Conservation (phyloP, 805 yeast species). For the Ogataea trehaloabstinens region DNA sequence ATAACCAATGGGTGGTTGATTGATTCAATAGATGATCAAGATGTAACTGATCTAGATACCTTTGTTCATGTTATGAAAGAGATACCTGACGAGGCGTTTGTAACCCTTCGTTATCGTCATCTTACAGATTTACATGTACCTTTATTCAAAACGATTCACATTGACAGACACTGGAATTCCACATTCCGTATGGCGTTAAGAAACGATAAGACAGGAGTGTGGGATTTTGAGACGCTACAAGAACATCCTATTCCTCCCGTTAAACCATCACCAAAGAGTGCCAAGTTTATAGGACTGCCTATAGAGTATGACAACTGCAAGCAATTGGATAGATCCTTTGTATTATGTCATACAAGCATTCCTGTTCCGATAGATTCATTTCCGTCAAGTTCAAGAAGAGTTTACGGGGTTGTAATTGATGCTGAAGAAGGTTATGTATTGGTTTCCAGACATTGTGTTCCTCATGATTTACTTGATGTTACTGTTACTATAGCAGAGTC, state of each 20-base stretch:
- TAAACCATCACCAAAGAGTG: constrained; percentile 53
- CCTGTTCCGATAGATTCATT: constrained; percentile 78
- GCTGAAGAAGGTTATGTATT: constrained; percentile 76
- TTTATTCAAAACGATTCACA: constrained; percentile 58
- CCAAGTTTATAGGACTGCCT: constrained; percentile 70
- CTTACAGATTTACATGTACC: constrained; percentile 79
- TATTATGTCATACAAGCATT: constrained; percentile 59
- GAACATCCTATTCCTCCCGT: constrained; percentile 62
- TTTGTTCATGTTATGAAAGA: constrained; percentile 74
- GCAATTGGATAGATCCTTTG: constrained; percentile 63
- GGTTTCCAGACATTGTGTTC: constrained; percentile 74
- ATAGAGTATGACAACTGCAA: constrained; percentile 53
- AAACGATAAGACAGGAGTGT: constrained; percentile 53
- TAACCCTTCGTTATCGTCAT: constrained; percentile 71
- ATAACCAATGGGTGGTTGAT: constrained; percentile 78
- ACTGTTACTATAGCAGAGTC: constrained; percentile 83
- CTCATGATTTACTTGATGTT: constrained; percentile 79
- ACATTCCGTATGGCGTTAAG: constrained; percentile 66
- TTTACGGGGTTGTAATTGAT: constrained; percentile 80
- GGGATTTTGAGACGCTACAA: constrained; percentile 53
- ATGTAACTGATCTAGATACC: constrained; percentile 70
- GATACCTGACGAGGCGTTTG: constrained; percentile 74
- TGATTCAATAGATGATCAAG: constrained; percentile 71
- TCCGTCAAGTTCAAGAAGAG: constrained; percentile 57
- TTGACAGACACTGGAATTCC: constrained; percentile 85